Conservation (phyloP, 257 asterid genomes). For the Plantago major region DNA sequence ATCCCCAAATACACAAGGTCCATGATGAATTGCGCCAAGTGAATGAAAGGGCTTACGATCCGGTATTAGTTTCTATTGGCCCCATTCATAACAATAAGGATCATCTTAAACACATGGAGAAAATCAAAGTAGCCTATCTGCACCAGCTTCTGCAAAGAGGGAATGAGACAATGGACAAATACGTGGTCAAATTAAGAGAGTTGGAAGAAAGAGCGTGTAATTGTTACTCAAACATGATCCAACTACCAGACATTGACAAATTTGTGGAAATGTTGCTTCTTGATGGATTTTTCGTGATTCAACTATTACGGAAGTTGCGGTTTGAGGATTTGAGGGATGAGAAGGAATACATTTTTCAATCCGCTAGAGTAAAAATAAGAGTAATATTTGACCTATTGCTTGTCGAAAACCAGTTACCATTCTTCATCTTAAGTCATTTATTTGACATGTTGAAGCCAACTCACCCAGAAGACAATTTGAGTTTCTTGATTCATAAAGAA, state of each 20-base stretch:
- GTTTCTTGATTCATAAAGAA: background rate
- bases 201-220: too few relatives aligned
- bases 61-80: background rate
- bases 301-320: conserved; percentile 12
- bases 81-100: background rate
- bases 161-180: background rate
- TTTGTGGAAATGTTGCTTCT: conserved; percentile 23
- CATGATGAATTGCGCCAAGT: background rate
- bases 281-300: conserved; percentile 27
- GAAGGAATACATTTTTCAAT: conserved; percentile 14
- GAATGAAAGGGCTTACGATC: background rate
- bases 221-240: too few relatives aligned
- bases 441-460: background rate
- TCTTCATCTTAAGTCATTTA: background rate
- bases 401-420: conserved; percentile 14
- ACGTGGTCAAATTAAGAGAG: too few relatives aligned
- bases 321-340: background rate
- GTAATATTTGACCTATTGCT: background rate
- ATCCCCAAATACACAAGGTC: background rate
- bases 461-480: background rate
- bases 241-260: too few relatives aligned
- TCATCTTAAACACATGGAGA: background rate
- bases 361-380: background rate
- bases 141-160: background rate
- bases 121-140: background rate